Percentiles rank a stretch among this genome's conserved stretches.
These are phyloP conservation scores for Mycena olivaceomarginata DNA, from an alignment of 768 basidiomycete species.

Conservation along the genomic window DNA sequence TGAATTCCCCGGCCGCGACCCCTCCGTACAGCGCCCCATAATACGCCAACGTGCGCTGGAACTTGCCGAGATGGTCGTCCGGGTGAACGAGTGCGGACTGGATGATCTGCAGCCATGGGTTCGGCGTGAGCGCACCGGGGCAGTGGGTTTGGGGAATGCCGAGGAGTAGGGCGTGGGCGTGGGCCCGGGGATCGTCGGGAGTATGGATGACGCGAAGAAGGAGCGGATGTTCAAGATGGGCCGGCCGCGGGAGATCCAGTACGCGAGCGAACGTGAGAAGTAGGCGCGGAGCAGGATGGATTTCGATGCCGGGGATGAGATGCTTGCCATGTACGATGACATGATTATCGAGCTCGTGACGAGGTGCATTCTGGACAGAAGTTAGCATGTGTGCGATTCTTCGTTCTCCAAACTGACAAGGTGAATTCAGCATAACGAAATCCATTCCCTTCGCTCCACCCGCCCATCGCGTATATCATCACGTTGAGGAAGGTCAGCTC, in stretches of 20 bases:
- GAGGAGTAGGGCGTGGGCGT: constrained; percentile 34
- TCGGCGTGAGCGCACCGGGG: constrained; percentile 52
- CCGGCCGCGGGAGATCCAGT: constrained; percentile 31
- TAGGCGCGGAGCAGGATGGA: constrained; percentile 53
- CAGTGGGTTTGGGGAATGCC: constrained; percentile 19
- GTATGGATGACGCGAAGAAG: constrained; percentile 33
- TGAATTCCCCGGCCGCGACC: constrained; percentile 60
- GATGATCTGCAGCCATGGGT: constrained; percentile 63
- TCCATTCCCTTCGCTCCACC: constrained; percentile 61
- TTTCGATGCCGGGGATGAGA: constrained; percentile 35
- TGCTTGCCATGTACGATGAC: constrained; percentile 36
- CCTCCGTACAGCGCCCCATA: constrained; percentile 56
- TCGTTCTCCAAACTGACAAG: constrained; percentile 40
- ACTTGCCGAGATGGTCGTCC: constrained; percentile 53
- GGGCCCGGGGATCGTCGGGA: constrained; percentile 44
- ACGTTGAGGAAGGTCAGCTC: constrained; percentile 76
- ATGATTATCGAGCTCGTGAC: constrained; percentile 69
- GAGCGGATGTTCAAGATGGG: constrained; percentile 28
- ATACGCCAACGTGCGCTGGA: constrained; percentile 61
- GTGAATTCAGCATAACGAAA: constrained; percentile 61
- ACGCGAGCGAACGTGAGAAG: constrained; percentile 36
- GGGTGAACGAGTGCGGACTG: constrained; percentile 60
- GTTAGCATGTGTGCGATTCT: constrained; percentile 2
- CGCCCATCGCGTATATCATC: constrained; percentile 75
- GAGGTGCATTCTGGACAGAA: constrained; percentile 72